Percentiles rank a stretch among this genome's conserved stretches.
phyloP scores from a whole-genome alignment of 2,329 filamentous ascomycete genomes.

The Metarhizium humberi region DNA sequence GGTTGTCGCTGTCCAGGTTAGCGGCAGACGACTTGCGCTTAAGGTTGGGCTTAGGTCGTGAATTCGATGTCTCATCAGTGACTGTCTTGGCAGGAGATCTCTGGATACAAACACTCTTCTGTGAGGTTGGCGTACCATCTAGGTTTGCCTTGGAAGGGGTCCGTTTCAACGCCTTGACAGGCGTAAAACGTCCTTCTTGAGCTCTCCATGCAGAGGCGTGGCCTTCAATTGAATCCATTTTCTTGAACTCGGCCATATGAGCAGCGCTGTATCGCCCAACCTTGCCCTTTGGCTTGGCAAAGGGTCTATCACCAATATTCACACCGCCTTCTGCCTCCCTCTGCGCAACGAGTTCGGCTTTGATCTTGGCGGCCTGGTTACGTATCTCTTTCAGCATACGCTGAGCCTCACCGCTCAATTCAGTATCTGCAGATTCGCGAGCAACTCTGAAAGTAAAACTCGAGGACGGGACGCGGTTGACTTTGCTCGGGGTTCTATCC shows the following conservation, averaged over 20 bases:
- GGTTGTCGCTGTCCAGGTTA: slow-evolving; percentile 18
- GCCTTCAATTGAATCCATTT: slow-evolving; percentile 92
- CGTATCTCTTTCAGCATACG: slow-evolving; percentile 58
- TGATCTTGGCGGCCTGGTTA: slow-evolving; percentile 62
- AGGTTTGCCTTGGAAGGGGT: slow-evolving; percentile 37
- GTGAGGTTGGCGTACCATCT: slow-evolving; percentile 24
- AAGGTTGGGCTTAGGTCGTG: slow-evolving; percentile 23
- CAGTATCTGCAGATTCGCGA: slow-evolving; percentile 36
- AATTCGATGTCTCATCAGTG: slow-evolving; percentile 48
- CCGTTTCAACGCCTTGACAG: slow-evolving; percentile 30
- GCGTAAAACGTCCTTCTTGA: slow-evolving; percentile 43
- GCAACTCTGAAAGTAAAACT: slow-evolving; percentile 64
- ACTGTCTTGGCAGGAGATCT: slow-evolving; percentile 49
- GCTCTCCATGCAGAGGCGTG: slow-evolving; percentile 73
- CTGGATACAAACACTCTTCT: slow-evolving; percentile 35
- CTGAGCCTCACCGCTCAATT: slow-evolving; percentile 52
- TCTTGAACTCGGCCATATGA: slow-evolving; percentile 85
- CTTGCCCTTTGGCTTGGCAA: slow-evolving; percentile 73
- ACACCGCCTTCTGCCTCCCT: slow-evolving; percentile 41
- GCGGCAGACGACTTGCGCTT: slow-evolving; percentile 24
- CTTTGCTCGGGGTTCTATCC: slow-evolving; percentile 52
- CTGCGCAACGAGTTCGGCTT: slow-evolving; percentile 55
- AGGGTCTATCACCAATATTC: slow-evolving; percentile 49
- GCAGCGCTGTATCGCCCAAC: slow-evolving; percentile 71
- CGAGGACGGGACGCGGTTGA: slow-evolving; percentile 39